A percentile compares a stretch with the other conserved stretches of the same genome.
Evolutionary conservation across 1,284 basidiomycete genomes (phyloP).

Genomic region (Pseudozyma thailandica): DNA sequence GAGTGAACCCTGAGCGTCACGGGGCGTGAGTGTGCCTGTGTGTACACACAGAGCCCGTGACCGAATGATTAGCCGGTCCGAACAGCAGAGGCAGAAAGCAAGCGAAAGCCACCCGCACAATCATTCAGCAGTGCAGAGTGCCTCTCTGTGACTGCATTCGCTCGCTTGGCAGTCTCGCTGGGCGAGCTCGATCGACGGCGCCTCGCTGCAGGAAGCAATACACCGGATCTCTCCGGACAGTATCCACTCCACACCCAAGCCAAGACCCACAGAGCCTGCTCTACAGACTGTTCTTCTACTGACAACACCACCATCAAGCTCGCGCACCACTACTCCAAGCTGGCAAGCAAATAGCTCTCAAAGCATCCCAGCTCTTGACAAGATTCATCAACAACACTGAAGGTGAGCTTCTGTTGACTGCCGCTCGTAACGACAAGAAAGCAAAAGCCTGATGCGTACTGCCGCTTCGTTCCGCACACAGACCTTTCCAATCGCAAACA

Average conservation of each 20-base stretch:
- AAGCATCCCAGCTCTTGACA: too few relatives aligned
- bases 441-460: too few relatives aligned
- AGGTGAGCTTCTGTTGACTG: too few relatives aligned
- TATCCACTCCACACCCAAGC: background rate
- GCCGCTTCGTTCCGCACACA: too few relatives aligned
- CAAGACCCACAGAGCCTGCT: background rate
- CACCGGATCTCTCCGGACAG: conserved; percentile 28
- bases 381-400: too few relatives aligned
- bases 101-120: background rate
- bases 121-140: background rate
- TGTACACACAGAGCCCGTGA: conserved; percentile 6
- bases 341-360: too few relatives aligned
- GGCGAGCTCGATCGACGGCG: conserved; percentile 13
- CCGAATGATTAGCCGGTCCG: conserved; percentile 23
- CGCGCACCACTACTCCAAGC: too few relatives aligned
- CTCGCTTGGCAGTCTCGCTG: too few relatives aligned
- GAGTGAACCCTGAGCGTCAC: conserved; percentile 1
- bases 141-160: too few relatives aligned
- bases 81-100: too few relatives aligned
- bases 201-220: conserved; percentile 1
- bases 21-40: background rate
- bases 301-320: background rate
- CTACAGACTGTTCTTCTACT: background rate
- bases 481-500: background rate
- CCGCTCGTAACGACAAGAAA: too few relatives aligned